A percentile compares a stretch with the other conserved stretches of the same genome.
Conservation (phyloP, 805 yeast species). For the Spathaspora arborariae region DNA sequence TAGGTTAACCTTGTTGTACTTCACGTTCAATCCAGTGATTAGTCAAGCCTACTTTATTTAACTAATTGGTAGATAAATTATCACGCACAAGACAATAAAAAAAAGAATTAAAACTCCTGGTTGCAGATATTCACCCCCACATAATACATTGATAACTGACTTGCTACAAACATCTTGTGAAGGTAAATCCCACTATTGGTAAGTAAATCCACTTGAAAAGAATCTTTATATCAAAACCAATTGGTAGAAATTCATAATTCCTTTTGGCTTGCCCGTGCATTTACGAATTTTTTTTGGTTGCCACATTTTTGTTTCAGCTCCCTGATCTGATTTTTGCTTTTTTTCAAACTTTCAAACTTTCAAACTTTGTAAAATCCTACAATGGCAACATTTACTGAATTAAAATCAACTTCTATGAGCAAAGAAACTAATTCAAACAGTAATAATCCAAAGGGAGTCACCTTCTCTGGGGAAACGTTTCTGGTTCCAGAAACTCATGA, state of each 20-base stretch:
- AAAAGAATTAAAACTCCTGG: neutral
- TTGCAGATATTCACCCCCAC: too few species aligned
- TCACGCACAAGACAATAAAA: neutral
- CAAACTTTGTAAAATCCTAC: neutral
- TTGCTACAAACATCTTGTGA: too few species aligned
- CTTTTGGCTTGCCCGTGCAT: neutral
- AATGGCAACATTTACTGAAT: neutral
- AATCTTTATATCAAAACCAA: too few species aligned
- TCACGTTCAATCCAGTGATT: neutral
- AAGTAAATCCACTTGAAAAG: too few species aligned
- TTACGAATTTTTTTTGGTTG: neutral
- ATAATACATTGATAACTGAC: too few species aligned
- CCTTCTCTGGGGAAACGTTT: slow-evolving; percentile 42
- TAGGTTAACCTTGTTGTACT: neutral
- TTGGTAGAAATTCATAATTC: too few species aligned
- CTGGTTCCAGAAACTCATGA: slow-evolving; percentile 67
- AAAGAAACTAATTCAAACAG: neutral
- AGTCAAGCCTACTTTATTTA: neutral
- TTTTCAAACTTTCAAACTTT: too few species aligned
- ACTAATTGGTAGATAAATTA: neutral
- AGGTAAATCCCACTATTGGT: too few species aligned
- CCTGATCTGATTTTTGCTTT: neutral
- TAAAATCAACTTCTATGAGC: too few species aligned
- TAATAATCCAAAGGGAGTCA: slow-evolving; percentile 34
- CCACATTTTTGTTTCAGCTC: neutral